Evolutionary conservation across 192 early-diverging fungal species (phyloP).

Genomic region (Podila epigama): DNA sequence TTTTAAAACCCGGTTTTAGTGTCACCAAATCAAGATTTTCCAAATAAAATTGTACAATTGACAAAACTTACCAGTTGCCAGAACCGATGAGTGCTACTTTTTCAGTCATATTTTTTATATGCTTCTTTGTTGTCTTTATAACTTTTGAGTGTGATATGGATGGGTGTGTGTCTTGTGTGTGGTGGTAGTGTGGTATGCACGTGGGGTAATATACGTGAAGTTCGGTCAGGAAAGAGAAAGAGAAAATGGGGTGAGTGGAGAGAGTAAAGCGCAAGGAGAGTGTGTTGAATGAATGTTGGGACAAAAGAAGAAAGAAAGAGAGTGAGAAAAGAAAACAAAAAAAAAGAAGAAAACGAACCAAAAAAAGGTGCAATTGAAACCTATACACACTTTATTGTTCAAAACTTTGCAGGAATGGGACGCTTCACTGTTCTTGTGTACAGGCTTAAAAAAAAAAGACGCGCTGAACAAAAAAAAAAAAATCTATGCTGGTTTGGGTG

Average conservation of each 20-base stretch:
- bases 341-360: not conserved
- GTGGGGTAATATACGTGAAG: too few relatives aligned
- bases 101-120: constrained; percentile 53
- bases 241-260: not conserved
- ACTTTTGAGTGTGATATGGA: not conserved
- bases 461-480: too few relatives aligned
- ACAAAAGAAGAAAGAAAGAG: not conserved
- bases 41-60: not conserved
- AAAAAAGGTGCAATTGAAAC: too few relatives aligned
- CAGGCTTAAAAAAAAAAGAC: too few relatives aligned
- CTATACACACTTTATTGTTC: not conserved
- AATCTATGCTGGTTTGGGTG: too few relatives aligned
- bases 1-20: too few relatives aligned
- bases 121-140: not conserved
- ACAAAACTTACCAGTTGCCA: constrained; percentile 86
- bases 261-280: too few relatives aligned
- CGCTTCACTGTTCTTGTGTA: too few relatives aligned
- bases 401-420: too few relatives aligned
- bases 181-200: not conserved
- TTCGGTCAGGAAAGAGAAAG: not conserved
- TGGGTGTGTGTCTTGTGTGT: not conserved
- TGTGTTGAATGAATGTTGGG: too few relatives aligned
- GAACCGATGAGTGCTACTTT: constrained; percentile 92
- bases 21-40: not conserved
- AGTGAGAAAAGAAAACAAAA: constrained; percentile 1